Evolutionary conservation across 1,284 basidiomycete genomes (phyloP).

Genomic region (Rhodotorula sp.): DNA sequence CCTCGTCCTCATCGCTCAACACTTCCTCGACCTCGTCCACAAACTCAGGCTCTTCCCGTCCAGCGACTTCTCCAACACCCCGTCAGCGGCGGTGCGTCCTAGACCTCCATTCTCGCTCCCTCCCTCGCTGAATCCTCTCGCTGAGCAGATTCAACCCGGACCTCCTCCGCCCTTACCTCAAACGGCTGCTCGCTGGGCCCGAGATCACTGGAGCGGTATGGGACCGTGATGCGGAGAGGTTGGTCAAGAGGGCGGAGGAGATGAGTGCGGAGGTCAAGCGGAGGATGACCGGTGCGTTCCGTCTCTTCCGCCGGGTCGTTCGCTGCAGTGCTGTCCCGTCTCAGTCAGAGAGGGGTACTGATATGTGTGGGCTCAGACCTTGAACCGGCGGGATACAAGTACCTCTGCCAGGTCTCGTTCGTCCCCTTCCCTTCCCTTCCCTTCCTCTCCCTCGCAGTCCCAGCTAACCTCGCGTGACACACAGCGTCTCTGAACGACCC

Average conservation of each 20-base stretch:
- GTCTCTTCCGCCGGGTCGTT: too few species aligned
- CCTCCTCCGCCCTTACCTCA: not conserved
- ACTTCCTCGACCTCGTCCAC: not conserved
- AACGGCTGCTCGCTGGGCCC: not conserved
- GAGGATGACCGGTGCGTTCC: slow-evolving; percentile 7
- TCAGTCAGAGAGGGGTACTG: too few species aligned
- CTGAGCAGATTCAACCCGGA: not conserved
- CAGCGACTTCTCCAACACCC: not conserved
- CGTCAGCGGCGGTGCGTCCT: not conserved
- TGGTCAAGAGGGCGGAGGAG: not conserved
- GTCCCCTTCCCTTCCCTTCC: not conserved
- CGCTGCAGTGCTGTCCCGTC: not conserved
- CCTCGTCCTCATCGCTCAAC: not conserved
- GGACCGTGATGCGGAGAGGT: not conserved
- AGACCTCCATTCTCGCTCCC: not conserved
- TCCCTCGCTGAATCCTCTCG: not conserved
- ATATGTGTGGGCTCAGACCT: not conserved
- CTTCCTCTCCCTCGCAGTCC: not conserved
- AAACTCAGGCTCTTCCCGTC: not conserved
- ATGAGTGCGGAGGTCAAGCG: not conserved
- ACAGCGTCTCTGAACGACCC: not conserved
- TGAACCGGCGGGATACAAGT: not conserved
- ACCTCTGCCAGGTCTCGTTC: slow-evolving; percentile 10
- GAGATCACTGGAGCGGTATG: not conserved
- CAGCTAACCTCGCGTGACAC: not conserved